phyloP scores from a whole-genome alignment of 1,284 basidiomycete genomes.

The Hemileia vastatrix region DNA sequence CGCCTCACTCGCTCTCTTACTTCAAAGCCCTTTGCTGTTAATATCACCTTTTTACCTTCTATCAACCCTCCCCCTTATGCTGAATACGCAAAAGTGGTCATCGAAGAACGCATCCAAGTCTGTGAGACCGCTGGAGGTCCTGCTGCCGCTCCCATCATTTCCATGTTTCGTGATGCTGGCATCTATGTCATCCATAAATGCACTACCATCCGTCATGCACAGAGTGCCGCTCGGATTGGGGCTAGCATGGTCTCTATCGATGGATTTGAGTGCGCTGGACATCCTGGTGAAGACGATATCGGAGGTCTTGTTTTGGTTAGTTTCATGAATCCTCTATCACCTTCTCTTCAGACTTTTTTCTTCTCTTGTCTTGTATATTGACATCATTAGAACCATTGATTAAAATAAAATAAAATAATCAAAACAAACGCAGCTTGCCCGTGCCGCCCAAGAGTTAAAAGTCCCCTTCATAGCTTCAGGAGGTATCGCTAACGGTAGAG shows the following conservation, averaged over 20 bases:
- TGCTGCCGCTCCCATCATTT: constrained; percentile 15
- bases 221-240: constrained; percentile 49
- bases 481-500: constrained; percentile 21
- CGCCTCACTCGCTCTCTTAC: constrained; percentile 53
- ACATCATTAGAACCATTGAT: too few species aligned
- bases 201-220: constrained; percentile 51
- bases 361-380: background rate
- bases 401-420: too few species aligned
- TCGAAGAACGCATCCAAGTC: constrained; percentile 47
- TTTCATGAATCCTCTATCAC: background rate
- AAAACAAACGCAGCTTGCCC: constrained; percentile 54
- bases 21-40: constrained; percentile 57
- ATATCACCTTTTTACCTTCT: constrained; percentile 77
- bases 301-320: constrained; percentile 73
- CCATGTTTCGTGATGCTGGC: constrained; percentile 4
- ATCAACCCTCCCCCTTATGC: constrained; percentile 87
- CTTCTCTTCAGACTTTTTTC: background rate
- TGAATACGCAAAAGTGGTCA: constrained; percentile 45
- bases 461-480: constrained; percentile 84
- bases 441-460: constrained; percentile 72
- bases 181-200: constrained; percentile 72
- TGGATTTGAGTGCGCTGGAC: constrained; percentile 68
- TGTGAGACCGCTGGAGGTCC: constrained; percentile 79
- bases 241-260: constrained; percentile 80
- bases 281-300: constrained; percentile 91